Evolutionary conservation across 768 basidiomycete species (phyloP), one percentile per base, ranked within the genome.

Genomic region (Lyophyllum shimeji): DNA sequence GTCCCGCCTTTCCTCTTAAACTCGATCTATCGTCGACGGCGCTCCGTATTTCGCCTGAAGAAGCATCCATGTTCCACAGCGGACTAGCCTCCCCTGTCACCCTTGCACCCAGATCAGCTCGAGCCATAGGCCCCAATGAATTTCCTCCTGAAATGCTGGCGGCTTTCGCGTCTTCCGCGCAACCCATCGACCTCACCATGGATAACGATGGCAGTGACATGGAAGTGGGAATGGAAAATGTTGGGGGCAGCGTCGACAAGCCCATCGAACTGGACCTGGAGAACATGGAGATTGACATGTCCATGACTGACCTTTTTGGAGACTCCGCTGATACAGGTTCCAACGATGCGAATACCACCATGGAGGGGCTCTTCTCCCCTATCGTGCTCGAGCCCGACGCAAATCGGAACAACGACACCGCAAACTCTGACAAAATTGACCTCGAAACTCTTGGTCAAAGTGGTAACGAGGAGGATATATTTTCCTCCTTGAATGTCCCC

Each of bases 181-280:
- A 61, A 46, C 48, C 60, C 39, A 85, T 90, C 44, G 88, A 90
- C 63, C 76, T 90, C 7, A 86, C 82, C 8, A 67, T 81, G 23
- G 66, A 61, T 21, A 33, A 55, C 1, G 58, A 52, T 29, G 29
- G 31, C 15, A 53, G 44, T 13, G 61, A 64, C 48, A 57, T 72
- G 49, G 70, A 77, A 51, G 65, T 73, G 46, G 42, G 67, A 40
- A 51, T 77, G 27, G 71, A 78, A 58, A 55, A 65, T 27, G 64
- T 79, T 15, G 87, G 90, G 13, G 85, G 73, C 64, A 87, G 86
- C 6, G 87, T 83, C 0, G 90, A 93, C 66, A 88, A 89, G 67
- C 89, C 90, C 18, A 91, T 92, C 54, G 90, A 90, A 64, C 78
- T 92, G 23, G 89, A 92, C 66, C 63, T 92, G 52, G 89, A 90